Percentiles rank a stretch among this genome's conserved stretches.
Evolutionary conservation across 257 asterid species (phyloP).

Genomic region (Fraxinus anomala): DNA sequence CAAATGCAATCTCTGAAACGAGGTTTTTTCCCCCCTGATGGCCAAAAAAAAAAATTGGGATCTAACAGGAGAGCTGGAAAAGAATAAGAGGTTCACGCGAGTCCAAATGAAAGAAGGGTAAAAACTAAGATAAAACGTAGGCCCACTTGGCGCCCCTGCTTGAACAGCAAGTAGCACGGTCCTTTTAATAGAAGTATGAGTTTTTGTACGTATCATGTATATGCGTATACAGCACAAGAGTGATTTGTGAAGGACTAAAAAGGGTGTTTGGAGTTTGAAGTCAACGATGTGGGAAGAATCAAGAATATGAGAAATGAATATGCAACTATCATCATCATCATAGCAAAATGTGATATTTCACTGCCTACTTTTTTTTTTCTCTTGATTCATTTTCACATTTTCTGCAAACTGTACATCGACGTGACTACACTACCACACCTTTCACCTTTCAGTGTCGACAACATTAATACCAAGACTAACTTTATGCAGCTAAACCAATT

Average conservation of each 20-base stretch:
- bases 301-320: constrained; percentile 4
- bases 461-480: constrained; percentile 25
- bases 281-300: background rate
- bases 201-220: background rate
- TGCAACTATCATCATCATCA: constrained; percentile 54
- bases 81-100: background rate
- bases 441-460: constrained; percentile 25
- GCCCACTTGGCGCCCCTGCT: too few relatives aligned
- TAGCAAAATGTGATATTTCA: constrained; percentile 32
- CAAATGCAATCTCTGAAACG: background rate
- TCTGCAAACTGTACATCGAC: constrained; percentile 44
- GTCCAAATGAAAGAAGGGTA: background rate
- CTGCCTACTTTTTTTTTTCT: constrained; percentile 27
- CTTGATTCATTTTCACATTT: constrained; percentile 42
- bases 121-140: background rate
- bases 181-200: background rate
- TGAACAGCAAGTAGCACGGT: too few relatives aligned
- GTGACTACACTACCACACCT: constrained; percentile 58
- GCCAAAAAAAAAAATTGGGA: constrained; percentile 3
- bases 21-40: background rate
- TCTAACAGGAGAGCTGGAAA: constrained; percentile 8
- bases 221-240: background rate
- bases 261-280: background rate
- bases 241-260: too few relatives aligned
- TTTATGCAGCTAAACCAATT: background rate